Evolutionary conservation across 139 green algal species (phyloP).

Genomic region (Chlamydomonas urium): DNA sequence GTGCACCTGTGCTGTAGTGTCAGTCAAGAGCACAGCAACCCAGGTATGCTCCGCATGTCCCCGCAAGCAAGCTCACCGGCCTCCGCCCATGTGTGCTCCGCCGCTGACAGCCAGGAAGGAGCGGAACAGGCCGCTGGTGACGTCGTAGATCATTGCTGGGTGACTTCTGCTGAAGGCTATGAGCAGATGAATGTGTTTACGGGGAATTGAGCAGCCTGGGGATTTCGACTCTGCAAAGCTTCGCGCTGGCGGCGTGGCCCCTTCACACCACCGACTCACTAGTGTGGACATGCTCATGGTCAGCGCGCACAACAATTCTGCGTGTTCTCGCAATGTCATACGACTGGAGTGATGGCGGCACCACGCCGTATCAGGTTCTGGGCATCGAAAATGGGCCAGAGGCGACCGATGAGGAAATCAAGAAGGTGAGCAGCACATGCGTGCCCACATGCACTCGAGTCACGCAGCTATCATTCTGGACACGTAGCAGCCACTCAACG

Average conservation of each 20-base stretch:
- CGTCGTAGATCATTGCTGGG: constrained; percentile 12
- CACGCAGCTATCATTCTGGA: neutral
- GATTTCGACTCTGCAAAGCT: too few species aligned
- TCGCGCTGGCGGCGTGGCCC: too few species aligned
- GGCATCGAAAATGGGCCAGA: constrained; percentile 44
- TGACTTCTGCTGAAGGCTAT: neutral
- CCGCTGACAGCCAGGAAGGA: constrained; percentile 20
- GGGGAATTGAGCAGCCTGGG: too few species aligned
- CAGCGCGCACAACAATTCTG: neutral
- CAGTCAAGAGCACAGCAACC: too few species aligned
- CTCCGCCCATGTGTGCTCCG: too few species aligned
- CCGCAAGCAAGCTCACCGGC: too few species aligned
- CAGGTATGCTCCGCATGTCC: too few species aligned
- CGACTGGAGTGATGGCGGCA: constrained; percentile 25
- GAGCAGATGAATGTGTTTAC: too few species aligned
- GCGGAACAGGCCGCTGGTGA: constrained; percentile 9
- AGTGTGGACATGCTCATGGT: too few species aligned
- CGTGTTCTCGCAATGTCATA: neutral
- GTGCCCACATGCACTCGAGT: neutral
- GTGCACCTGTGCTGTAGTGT: too few species aligned
- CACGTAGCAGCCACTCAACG: neutral
- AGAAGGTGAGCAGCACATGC: constrained; percentile 40
- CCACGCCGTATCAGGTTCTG: constrained; percentile 61
- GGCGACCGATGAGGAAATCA: constrained; percentile 54
- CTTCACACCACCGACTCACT: too few species aligned